These are phyloP conservation scores for Gastrodia elata DNA, from an alignment of 106 monocot species.

Conservation along the genomic window DNA sequence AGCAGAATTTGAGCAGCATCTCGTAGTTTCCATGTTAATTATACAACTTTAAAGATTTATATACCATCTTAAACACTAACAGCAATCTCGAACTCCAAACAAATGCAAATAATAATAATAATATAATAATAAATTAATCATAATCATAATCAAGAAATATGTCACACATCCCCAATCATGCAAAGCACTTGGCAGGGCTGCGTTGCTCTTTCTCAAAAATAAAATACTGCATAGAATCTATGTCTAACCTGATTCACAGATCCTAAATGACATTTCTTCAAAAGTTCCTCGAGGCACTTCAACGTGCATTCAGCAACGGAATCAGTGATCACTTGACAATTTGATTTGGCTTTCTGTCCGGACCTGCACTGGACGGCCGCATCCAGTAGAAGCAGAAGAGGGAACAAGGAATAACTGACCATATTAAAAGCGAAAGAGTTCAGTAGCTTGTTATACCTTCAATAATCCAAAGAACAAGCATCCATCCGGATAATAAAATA, in stretches of 20 bases:
- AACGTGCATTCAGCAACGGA: constrained; percentile 55
- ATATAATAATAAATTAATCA: too few relatives aligned
- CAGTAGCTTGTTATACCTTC: not conserved
- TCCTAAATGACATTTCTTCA: constrained; percentile 68
- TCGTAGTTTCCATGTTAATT: not conserved
- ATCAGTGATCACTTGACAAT: constrained; percentile 37
- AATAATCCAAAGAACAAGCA: not conserved
- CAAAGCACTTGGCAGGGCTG: not conserved
- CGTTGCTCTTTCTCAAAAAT: not conserved
- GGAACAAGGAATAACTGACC: constrained; percentile 65
- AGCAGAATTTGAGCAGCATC: not conserved
- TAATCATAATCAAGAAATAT: too few relatives aligned
- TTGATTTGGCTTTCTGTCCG: constrained; percentile 17
- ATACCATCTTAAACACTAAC: not conserved
- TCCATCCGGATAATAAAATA: not conserved
- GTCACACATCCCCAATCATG: not conserved
- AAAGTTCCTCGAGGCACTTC: constrained; percentile 56
- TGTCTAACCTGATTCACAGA: constrained; percentile 68
- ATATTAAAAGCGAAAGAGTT: constrained; percentile 8
- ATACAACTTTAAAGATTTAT: not conserved
- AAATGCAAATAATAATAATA: not conserved
- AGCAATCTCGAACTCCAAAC: not conserved
- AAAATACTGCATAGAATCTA: not conserved
- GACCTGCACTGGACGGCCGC: constrained; percentile 52
- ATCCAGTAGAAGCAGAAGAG: constrained; percentile 73